Conservation (phyloP, 371 early-diverging fungal genomes). For the Mucor plumbeus region DNA sequence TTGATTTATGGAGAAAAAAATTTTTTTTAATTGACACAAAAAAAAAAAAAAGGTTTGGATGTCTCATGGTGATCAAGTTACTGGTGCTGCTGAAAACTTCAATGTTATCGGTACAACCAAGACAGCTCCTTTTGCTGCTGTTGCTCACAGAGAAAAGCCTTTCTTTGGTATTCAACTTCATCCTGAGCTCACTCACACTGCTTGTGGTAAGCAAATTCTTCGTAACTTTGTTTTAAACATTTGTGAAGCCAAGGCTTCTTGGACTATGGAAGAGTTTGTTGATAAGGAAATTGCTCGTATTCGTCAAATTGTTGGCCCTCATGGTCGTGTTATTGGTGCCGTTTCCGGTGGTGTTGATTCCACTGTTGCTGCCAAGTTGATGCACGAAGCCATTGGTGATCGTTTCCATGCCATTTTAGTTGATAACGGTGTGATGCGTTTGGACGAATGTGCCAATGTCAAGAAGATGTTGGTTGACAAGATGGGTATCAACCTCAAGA, state of each 20-base stretch:
- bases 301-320: slow-evolving; percentile 87
- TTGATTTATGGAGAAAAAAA: slow-evolving; percentile 8
- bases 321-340: slow-evolving; percentile 95
- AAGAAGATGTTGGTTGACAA: slow-evolving; percentile 84
- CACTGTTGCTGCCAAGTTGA: slow-evolving; percentile 95
- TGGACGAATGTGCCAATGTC: slow-evolving; percentile 89
- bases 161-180: slow-evolving; percentile 98
- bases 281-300: slow-evolving; percentile 97
- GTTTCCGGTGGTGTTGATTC: slow-evolving; percentile 97
- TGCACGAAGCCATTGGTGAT: slow-evolving; percentile 97
- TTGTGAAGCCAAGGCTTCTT: slow-evolving; percentile 82
- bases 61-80: slow-evolving; percentile 97
- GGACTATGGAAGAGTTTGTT: slow-evolving; percentile 96
- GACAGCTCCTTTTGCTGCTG: slow-evolving; percentile 91
- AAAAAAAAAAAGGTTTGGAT: slow-evolving; percentile 83
- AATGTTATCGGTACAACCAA: slow-evolving; percentile 82
- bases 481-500: slow-evolving; percentile 93
- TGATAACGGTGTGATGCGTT: slow-evolving; percentile 98
- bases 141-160: slow-evolving; percentile 76
- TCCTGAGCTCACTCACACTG: slow-evolving; percentile 97
- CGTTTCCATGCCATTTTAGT: slow-evolving; percentile 98
- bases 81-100: slow-evolving; percentile 83
- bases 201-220: slow-evolving; percentile 82
- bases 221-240: slow-evolving; percentile 92
- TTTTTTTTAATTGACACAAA: slow-evolving; percentile 1